These are phyloP conservation scores for Apophysomyces trapeziformis DNA, from an alignment of 371 early-diverging fungal genomes.

Conservation along the genomic window DNA sequence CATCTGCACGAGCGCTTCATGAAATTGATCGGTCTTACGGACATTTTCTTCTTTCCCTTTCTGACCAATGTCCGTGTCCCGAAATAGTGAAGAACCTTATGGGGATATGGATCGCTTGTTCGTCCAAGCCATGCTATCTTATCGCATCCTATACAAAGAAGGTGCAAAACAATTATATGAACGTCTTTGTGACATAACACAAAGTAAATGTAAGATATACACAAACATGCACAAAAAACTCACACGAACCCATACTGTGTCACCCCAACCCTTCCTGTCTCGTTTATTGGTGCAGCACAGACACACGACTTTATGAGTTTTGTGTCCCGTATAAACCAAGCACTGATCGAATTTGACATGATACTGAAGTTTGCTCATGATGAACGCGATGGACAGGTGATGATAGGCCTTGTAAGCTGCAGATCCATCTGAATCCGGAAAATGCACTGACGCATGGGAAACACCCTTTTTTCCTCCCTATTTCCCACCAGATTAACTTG, in stretches of 20 bases:
- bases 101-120: not conserved
- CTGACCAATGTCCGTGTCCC: not conserved
- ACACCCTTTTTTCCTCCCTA: not conserved
- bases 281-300: not conserved
- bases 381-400: slow-evolving; percentile 1
- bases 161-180: not conserved
- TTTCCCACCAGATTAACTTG: not conserved
- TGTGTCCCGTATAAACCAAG: not conserved
- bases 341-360: not conserved
- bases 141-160: not conserved
- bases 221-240: not conserved
- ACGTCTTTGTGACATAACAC: not conserved
- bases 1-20: too few species aligned
- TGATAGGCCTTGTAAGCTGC: not conserved
- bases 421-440: too few species aligned
- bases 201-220: not conserved
- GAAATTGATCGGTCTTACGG: not conserved
- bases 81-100: not conserved
- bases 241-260: too few species aligned
- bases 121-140: not conserved
- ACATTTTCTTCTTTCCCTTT: not conserved
- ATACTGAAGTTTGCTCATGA: not conserved
- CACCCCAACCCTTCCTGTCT: too few species aligned
- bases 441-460: too few species aligned
- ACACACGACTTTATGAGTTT: not conserved